Conservation (phyloP, 2,329 filamentous ascomycete species). For the Tricladium varicosporioides region DNA sequence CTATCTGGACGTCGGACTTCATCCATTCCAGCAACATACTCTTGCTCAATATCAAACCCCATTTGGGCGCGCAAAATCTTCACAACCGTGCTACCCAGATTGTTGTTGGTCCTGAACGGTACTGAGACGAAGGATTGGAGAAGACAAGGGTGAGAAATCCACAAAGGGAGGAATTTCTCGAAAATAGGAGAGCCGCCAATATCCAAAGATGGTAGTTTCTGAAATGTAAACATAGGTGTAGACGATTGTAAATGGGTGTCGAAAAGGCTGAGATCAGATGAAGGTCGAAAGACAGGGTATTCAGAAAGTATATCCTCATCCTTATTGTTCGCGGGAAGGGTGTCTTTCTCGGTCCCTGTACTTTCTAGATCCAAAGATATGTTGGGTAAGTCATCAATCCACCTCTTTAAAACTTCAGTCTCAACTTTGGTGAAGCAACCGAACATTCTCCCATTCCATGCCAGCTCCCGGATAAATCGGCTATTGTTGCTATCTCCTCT, state of each 20-base stretch:
- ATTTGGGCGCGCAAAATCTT: constrained; percentile 40
- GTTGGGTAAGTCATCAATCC: constrained; percentile 39
- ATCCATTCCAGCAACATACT: constrained; percentile 40
- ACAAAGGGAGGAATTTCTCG: constrained; percentile 36
- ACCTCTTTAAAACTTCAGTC: constrained; percentile 36
- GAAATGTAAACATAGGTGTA: constrained; percentile 3
- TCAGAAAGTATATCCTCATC: constrained; percentile 12
- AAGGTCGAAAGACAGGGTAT: constrained; percentile 6
- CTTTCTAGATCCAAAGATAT: constrained; percentile 24
- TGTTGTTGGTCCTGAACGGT: constrained; percentile 35
- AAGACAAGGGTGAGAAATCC: constrained; percentile 38
- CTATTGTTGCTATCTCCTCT: constrained; percentile 41
- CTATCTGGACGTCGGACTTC: constrained; percentile 33
- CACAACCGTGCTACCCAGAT: constrained; percentile 36
- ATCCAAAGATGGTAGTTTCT: constrained; percentile 11
- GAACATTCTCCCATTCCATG: constrained; percentile 49
- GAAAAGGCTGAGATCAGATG: neutral
- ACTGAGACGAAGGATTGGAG: constrained; percentile 38
- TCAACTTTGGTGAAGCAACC: constrained; percentile 47
- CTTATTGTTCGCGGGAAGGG: neutral
- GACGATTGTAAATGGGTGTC: neutral
- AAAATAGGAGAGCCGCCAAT: constrained; percentile 13
- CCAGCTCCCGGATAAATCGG: constrained; percentile 41
- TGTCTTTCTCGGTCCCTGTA: constrained; percentile 2
- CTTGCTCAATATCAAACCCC: constrained; percentile 38